These are phyloP conservation scores for Bisporella sp. DNA, from an alignment of 2,329 filamentous ascomycete species.

Conservation along the genomic window DNA sequence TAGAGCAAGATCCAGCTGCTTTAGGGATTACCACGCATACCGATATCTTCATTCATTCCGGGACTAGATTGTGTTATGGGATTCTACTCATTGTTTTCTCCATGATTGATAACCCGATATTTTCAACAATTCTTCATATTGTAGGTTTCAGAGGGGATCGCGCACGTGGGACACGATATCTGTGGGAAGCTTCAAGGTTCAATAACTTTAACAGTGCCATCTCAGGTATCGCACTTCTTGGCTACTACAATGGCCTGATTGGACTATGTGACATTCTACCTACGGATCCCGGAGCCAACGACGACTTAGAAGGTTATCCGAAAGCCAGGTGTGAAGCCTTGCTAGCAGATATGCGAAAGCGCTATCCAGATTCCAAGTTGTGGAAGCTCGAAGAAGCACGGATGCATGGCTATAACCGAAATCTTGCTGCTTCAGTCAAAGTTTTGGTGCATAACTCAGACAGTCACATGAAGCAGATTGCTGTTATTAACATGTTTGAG, in stretches of 20 bases:
- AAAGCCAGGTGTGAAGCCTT: conserved; percentile 58
- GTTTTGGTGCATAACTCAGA: conserved; percentile 53
- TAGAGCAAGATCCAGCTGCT: conserved; percentile 38
- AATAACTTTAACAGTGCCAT: conserved; percentile 90
- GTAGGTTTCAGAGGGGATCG: conserved; percentile 90
- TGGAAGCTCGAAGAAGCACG: conserved; percentile 88
- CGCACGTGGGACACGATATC: conserved; percentile 70
- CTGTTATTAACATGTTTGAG: conserved; percentile 81
- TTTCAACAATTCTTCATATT: conserved; percentile 77
- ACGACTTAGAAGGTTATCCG: conserved; percentile 66
- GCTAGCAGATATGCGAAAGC: conserved; percentile 63
- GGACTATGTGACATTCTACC: conserved; percentile 85
- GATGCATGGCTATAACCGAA: conserved; percentile 59
- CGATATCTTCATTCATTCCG: conserved; percentile 85
- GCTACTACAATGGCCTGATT: conserved; percentile 82
- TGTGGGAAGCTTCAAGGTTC: conserved; percentile 86
- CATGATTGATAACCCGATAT: conserved; percentile 77
- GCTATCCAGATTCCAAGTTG: conserved; percentile 75
- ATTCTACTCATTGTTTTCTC: conserved; percentile 81
- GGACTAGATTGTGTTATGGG: conserved; percentile 84
- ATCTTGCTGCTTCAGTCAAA: conserved; percentile 60
- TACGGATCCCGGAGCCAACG: conserved; percentile 42
- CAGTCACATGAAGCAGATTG: conserved; percentile 80
- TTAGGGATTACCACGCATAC: conserved; percentile 66
- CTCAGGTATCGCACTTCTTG: conserved; percentile 71